Base-by-base conservation (phyloP, 495 filamentous ascomycete genomes). In the Neohortaea acidophila region DNA sequence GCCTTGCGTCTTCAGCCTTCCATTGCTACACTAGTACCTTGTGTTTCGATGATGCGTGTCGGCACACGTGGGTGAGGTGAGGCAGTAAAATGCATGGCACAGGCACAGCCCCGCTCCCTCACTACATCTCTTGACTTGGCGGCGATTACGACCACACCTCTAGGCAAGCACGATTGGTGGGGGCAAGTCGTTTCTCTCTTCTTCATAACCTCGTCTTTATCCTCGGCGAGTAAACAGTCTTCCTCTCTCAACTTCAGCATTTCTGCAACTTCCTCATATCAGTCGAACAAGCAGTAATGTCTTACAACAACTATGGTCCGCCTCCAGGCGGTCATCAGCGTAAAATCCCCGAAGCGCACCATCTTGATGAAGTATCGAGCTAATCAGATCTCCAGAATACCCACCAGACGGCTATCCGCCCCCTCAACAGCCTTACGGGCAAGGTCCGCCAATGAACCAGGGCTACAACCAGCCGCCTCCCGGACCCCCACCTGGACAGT, bases 351-450 rank as follows among this genome's bases (percentile, higher is more conserved):
- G 28, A 12, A 15, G 11, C 26, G 2, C 13, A 34, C 29, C 28
- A 35, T n/a, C 15, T 13, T 36, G 20, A 24, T 23, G 28, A 12
- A 30, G 11, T 15, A 12, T 12, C 11, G 28, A 30, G n/a, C 28
- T 30, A 12, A 38, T 21, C 25, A 48, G 45, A 48, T 20, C 44
- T 40, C 3, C 45, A 33, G 5, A 43, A 48, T 19, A 39, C 44
- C n/a, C 45, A 25, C 46, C 40, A 21, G 26, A 28, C 14, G 46
- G 36, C 41, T 49, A 49, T 35, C 41, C 36, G 11, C 31, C 45
- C 1, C 45, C 35, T 20, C 36, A 46, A 21, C 37, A 28, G n/a
- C 14, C 21, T 5, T 46, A 29, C 35, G 20, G 23, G 22, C 23
- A 38, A n/a, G n/a, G n/a, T n/a, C n/a, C n/a, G n/a, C n/a, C n/a